Conservation (phyloP, 2,329 filamentous ascomycete species). For the Orbilia ellipsospora region DNA sequence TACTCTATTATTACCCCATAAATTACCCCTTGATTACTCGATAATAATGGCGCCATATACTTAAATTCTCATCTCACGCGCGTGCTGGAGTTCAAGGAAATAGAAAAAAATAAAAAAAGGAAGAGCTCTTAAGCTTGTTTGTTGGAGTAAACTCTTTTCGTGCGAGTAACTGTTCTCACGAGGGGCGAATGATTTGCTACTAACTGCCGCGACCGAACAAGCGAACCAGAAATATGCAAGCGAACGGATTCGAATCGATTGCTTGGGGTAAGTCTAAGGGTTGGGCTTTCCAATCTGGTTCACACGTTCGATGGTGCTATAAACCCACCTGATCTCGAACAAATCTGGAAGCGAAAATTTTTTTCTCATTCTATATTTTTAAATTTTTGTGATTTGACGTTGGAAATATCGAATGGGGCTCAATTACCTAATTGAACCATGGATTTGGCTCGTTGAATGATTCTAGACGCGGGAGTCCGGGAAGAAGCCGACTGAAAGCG, state of each 20-base stretch:
- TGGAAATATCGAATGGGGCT: slow-evolving; percentile 16
- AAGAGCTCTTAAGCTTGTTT: not conserved
- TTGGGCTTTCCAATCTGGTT: not conserved
- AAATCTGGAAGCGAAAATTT: slow-evolving; percentile 47
- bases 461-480: slow-evolving; percentile 33
- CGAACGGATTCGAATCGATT: not conserved
- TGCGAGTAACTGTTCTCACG: slow-evolving; percentile 1
- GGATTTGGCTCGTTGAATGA: slow-evolving; percentile 6
- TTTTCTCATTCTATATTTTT: slow-evolving; percentile 1
- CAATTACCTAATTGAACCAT: slow-evolving; percentile 49
- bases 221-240: not conserved
- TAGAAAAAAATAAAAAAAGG: not conserved
- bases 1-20: slow-evolving; percentile 50
- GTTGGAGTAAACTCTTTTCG: too few species aligned
- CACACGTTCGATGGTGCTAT: slow-evolving; percentile 20
- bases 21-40: slow-evolving; percentile 53
- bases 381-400: too few species aligned
- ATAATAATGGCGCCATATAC: slow-evolving; percentile 45
- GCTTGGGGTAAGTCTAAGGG: not conserved
- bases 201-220: slow-evolving; percentile 3
- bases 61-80: too few species aligned
- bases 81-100: too few species aligned
- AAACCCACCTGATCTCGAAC: slow-evolving; percentile 14
- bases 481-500: slow-evolving; percentile 53
- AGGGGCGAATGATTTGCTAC: not conserved